These are phyloP conservation scores for Zizania palustris DNA, from an alignment of 202 grass and related monocot genomes.

Conservation along the genomic window DNA sequence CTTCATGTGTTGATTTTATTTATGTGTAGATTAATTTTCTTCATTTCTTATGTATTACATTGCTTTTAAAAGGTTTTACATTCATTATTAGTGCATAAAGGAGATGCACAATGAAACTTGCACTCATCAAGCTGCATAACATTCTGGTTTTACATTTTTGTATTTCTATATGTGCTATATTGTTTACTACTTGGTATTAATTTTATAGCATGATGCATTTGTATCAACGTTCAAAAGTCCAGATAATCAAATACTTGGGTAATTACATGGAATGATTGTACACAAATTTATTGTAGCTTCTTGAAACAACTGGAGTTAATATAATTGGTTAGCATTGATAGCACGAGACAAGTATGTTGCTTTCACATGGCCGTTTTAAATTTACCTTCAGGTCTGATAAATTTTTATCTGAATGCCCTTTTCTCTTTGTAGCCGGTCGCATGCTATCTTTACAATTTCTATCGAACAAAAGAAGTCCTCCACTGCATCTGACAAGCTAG, in stretches of 20 bases:
- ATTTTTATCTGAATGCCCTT: neutral
- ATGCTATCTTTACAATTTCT: slow-evolving; percentile 93
- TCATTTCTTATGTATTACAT: neutral
- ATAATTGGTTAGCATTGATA: neutral
- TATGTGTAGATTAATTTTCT: neutral
- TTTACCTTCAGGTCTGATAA: neutral
- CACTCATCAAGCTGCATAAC: neutral
- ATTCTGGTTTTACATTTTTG: neutral
- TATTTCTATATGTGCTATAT: slow-evolving; percentile 22
- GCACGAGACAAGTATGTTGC: neutral
- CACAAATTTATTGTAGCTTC: neutral
- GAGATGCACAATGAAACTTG: slow-evolving; percentile 5
- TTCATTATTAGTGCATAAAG: neutral
- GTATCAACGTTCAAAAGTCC: neutral
- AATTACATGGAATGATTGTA: neutral
- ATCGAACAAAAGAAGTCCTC: slow-evolving; percentile 82
- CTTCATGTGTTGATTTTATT: slow-evolving; percentile 1
- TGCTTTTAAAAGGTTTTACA: neutral
- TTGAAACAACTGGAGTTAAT: neutral
- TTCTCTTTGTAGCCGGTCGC: slow-evolving; percentile 77
- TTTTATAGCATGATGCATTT: neutral
- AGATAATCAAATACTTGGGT: slow-evolving; percentile 2
- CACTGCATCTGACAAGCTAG: slow-evolving; percentile 47
- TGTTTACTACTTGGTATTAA: neutral
- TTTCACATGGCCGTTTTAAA: neutral